Conservation (phyloP, 768 basidiomycete genomes). For the Glaciozyma antarctica region DNA sequence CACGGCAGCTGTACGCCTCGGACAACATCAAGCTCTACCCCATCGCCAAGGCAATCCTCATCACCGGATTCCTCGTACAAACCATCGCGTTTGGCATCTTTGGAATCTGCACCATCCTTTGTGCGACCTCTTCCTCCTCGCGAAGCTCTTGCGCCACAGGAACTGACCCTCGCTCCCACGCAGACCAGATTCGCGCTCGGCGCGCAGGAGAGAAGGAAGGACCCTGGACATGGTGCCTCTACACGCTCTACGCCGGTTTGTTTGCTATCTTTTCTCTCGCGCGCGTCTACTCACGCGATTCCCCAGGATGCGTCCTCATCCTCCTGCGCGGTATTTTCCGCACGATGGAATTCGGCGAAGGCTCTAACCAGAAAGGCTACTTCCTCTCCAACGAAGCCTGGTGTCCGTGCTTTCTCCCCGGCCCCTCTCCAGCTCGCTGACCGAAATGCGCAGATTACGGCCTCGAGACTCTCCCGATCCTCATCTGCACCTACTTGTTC, state of each 20-base stretch:
- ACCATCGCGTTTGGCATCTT: constrained; percentile 27
- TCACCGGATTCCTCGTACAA: constrained; percentile 23
- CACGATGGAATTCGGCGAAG: constrained; percentile 20
- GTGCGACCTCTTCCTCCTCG: not conserved
- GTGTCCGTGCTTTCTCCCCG: constrained; percentile 1
- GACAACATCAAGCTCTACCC: constrained; percentile 17
- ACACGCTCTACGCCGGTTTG: constrained; percentile 21
- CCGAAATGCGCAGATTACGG: constrained; percentile 2
- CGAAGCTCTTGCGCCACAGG: not conserved
- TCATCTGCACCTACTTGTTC: constrained; percentile 22
- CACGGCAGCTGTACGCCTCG: constrained; percentile 16
- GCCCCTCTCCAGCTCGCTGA: not conserved
- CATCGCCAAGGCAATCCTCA: constrained; percentile 24
- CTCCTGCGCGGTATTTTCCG: constrained; percentile 24
- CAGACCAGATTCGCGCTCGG: constrained; percentile 17
- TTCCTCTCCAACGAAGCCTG: constrained; percentile 18
- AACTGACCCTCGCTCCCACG: not conserved
- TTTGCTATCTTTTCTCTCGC: not conserved
- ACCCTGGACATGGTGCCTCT: constrained; percentile 21
- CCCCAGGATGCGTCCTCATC: not conserved
- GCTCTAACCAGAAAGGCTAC: constrained; percentile 11
- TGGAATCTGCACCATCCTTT: constrained; percentile 19
- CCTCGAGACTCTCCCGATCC: constrained; percentile 23
- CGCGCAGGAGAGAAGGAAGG: constrained; percentile 15
- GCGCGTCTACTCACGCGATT: not conserved